phyloP scores from a whole-genome alignment of 163 green algal genomes.

The Scenedesmus sp. region DNA sequence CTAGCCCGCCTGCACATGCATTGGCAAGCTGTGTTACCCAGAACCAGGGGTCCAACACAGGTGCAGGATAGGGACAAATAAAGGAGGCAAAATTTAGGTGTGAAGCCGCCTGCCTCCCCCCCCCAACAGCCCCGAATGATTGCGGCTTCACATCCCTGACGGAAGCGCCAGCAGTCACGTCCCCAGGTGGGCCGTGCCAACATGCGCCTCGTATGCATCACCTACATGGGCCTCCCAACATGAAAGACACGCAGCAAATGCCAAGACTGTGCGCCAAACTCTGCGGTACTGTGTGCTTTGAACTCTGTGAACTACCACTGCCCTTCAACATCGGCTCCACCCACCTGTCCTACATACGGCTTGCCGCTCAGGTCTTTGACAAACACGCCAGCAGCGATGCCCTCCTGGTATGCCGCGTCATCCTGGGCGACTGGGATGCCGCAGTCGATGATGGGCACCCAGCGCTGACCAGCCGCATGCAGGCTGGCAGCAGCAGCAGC shows the following conservation, averaged over 20 bases:
- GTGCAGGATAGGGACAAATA: no score
- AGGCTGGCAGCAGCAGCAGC: not conserved
- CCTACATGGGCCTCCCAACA: no score
- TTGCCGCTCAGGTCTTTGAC: not conserved
- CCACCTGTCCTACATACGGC: conserved; percentile 22
- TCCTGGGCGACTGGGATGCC: conserved; percentile 36
- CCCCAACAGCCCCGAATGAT: no score
- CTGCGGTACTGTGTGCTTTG: no score
- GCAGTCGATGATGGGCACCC: conserved; percentile 32
- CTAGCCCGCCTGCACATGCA: no score
- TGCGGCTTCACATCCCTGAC: conserved; percentile 73
- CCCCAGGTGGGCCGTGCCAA: conserved; percentile 82
- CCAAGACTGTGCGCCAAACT: no score
- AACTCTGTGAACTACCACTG: conserved; percentile 61
- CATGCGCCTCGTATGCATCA: not conserved
- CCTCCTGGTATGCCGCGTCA: not conserved
- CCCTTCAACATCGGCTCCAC: conserved; percentile 77
- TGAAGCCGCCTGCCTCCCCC: no score
- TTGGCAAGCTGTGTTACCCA: no score
- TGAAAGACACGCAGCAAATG: not conserved
- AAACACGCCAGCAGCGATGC: conserved; percentile 16
- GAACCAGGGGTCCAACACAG: no score
- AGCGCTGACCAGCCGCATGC: not conserved
- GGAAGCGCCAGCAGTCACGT: conserved; percentile 77
- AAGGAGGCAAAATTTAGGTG: no score